Conservation (phyloP, 1,284 basidiomycete genomes). For the Boletus sp. region DNA sequence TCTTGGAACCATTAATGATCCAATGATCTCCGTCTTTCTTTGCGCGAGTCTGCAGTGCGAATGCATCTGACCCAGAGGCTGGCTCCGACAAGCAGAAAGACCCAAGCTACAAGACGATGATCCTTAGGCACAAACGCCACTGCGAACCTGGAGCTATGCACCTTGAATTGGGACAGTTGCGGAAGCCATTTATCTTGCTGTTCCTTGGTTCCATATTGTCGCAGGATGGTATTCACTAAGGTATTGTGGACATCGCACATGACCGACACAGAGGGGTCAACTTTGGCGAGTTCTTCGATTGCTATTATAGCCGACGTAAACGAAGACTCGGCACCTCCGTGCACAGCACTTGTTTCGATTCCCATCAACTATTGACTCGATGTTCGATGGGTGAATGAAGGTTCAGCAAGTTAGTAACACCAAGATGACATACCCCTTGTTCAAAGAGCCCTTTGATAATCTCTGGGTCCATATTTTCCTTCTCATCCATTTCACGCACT, state of each 20-base stretch:
- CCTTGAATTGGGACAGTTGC: slow-evolving; percentile 74
- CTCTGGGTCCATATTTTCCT: slow-evolving; percentile 88
- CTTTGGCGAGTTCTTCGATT: slow-evolving; percentile 94
- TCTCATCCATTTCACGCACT: slow-evolving; percentile 97
- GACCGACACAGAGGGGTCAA: slow-evolving; percentile 96
- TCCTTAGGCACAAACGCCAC: neutral
- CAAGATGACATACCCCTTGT: slow-evolving; percentile 70
- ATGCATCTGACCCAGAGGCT: slow-evolving; percentile 93
- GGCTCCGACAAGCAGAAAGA: slow-evolving; percentile 96
- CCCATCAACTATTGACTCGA: slow-evolving; percentile 94
- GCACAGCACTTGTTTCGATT: slow-evolving; percentile 85
- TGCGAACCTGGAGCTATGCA: slow-evolving; percentile 31
- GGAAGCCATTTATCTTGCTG: slow-evolving; percentile 91
- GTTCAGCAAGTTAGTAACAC: neutral
- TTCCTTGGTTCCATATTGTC: slow-evolving; percentile 81
- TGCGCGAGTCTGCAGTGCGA: slow-evolving; percentile 91
- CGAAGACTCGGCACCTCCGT: slow-evolving; percentile 85
- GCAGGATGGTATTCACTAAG: slow-evolving; percentile 91
- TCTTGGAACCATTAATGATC: slow-evolving; percentile 92
- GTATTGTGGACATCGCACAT: slow-evolving; percentile 99
- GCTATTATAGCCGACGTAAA: slow-evolving; percentile 96
- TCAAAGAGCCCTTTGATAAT: slow-evolving; percentile 92
- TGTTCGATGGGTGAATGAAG: neutral
- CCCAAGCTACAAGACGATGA: slow-evolving; percentile 66
- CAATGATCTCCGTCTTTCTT: slow-evolving; percentile 82